Conservation (phyloP, 768 basidiomycete genomes). For the Agrocybe pediades region DNA sequence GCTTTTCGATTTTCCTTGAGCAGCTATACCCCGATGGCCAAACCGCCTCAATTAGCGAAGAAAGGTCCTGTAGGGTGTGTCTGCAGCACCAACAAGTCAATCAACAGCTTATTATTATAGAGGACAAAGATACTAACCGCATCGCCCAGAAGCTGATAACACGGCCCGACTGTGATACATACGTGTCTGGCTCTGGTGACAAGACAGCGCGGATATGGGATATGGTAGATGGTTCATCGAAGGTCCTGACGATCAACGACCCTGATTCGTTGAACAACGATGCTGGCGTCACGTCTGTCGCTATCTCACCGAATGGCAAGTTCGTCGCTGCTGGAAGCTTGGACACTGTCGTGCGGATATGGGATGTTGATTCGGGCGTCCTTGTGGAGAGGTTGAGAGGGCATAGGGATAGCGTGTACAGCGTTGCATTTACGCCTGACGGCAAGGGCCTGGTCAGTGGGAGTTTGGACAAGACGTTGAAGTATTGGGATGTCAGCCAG, state of each 20-base stretch:
- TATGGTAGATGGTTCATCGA: too few relatives aligned
- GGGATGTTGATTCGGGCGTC: conserved; percentile 69
- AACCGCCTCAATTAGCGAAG: neutral
- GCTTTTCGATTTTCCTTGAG: too few relatives aligned
- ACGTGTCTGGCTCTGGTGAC: neutral
- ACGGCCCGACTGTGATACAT: neutral
- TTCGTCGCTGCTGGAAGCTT: conserved; percentile 65
- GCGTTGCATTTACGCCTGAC: conserved; percentile 91
- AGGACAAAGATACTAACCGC: neutral
- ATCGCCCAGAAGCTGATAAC: neutral
- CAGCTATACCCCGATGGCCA: neutral
- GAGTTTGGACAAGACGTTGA: conserved; percentile 81
- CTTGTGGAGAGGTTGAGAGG: conserved; percentile 78
- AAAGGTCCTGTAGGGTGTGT: neutral
- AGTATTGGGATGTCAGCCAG: conserved; percentile 76
- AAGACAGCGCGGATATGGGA: neutral
- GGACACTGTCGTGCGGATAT: conserved; percentile 76
- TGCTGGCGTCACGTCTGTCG: conserved; percentile 74
- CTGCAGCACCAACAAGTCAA: neutral
- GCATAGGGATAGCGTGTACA: conserved; percentile 86
- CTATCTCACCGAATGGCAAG: conserved; percentile 72
- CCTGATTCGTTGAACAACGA: conserved; percentile 19
- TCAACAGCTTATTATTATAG: neutral
- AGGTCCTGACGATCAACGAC: neutral
- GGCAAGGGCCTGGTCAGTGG: conserved; percentile 88